Conservation (phyloP, 768 basidiomycete species). For the Auriculariales sp. region DNA sequence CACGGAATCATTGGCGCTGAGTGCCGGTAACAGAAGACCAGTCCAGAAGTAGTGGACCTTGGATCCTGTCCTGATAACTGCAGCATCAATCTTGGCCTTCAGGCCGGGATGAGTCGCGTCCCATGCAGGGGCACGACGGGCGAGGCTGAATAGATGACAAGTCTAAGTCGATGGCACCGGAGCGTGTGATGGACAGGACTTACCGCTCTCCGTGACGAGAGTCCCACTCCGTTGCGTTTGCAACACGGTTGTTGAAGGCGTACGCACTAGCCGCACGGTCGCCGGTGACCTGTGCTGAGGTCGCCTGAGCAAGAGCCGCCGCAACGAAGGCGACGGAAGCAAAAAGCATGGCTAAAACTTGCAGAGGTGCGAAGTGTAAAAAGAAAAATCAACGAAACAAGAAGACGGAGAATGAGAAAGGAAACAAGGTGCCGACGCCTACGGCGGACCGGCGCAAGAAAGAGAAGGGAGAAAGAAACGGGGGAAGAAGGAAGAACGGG, state of each 20-base stretch:
- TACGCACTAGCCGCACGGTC: neutral
- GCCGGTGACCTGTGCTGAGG: neutral
- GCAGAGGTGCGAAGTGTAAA: neutral
- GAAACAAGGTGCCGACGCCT: too few relatives aligned
- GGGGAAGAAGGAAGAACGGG: neutral
- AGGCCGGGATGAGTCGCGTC: neutral
- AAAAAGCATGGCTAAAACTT: neutral
- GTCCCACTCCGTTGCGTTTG: neutral
- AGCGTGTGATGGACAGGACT: neutral
- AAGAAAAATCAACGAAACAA: slow-evolving; percentile 4
- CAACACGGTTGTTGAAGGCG: neutral
- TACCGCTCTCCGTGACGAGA: neutral
- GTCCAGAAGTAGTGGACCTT: neutral
- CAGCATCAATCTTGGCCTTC: neutral
- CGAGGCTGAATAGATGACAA: neutral
- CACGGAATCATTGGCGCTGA: neutral
- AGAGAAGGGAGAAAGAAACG: neutral
- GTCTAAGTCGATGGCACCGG: neutral
- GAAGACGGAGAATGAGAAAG: neutral
- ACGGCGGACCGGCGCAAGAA: too few relatives aligned
- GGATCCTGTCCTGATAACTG: neutral
- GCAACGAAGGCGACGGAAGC: neutral
- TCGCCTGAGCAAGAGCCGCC: neutral
- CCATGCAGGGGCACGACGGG: neutral
- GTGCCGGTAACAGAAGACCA: neutral